Percentiles rank a stretch among this genome's conserved stretches.
phyloP scores from a whole-genome alignment of 1,284 basidiomycete species.

The Somion occarium region DNA sequence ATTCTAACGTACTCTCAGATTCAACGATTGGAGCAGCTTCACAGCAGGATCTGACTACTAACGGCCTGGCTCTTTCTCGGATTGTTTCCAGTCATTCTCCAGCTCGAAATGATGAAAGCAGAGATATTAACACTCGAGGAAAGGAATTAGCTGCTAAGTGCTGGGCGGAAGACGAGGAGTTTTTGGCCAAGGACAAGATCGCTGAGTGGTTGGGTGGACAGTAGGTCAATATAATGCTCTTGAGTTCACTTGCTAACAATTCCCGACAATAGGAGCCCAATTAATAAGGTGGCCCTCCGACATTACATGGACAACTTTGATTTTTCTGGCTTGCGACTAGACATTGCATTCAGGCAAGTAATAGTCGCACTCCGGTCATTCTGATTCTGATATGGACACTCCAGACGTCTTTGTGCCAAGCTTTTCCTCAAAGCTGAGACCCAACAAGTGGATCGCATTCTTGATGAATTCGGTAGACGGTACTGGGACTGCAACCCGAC shows the following conservation, averaged over 20 bases:
- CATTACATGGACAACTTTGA: conserved; percentile 90
- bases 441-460: conserved; percentile 95
- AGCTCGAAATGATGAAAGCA: conserved; percentile 42
- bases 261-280: conserved; percentile 49
- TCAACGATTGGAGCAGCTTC: conserved; percentile 27
- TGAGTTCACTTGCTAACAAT: conserved; percentile 13
- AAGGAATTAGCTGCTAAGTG: conserved; percentile 74
- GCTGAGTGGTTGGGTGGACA: conserved; percentile 92
- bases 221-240: conserved; percentile 43
- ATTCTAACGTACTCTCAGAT: conserved; percentile 22
- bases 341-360: conserved; percentile 88
- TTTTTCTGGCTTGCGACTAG: conserved; percentile 78
- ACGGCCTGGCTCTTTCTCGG: conserved; percentile 38
- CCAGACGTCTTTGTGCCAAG: conserved; percentile 83
- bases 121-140: conserved; percentile 61
- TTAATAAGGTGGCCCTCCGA: conserved; percentile 74
- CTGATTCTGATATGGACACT: conserved; percentile 2
- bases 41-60: conserved; percentile 49
- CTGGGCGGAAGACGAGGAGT: conserved; percentile 85
- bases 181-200: conserved; percentile 85
- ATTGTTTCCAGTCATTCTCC: conserved; percentile 42
- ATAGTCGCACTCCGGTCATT: conserved; percentile 16
- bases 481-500: conserved; percentile 90
- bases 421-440: conserved; percentile 94
- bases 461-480: conserved; percentile 84